Percentiles rank a stretch among this genome's conserved stretches.
Conservation (phyloP, 306 rosid species). For the Cicer judaicum region DNA sequence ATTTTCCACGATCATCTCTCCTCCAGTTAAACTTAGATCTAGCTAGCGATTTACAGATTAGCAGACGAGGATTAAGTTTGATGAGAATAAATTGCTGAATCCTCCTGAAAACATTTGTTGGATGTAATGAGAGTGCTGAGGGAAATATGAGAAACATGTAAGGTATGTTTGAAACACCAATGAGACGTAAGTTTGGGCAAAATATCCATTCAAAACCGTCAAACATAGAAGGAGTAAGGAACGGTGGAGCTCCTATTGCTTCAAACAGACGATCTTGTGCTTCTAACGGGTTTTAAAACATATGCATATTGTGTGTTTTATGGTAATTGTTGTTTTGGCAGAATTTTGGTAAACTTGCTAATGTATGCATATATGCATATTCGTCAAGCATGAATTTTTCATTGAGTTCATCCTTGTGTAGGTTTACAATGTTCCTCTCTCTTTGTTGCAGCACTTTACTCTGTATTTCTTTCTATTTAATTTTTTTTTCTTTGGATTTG, state of each 20-base stretch:
- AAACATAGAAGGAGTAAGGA: background rate
- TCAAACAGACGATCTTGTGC: background rate
- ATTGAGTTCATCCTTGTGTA: background rate
- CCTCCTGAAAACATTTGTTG: conserved; percentile 2
- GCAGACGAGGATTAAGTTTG: background rate
- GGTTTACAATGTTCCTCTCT: background rate
- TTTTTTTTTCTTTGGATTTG: conserved; percentile 3
- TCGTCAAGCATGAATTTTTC: conserved; percentile 2
- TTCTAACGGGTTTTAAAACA: background rate
- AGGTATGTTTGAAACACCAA: background rate
- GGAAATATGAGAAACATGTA: background rate
- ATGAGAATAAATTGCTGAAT: conserved; percentile 4
- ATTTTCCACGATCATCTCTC: conserved; percentile 1
- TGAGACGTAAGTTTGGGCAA: background rate
- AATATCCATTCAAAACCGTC: background rate
- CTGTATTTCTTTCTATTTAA: background rate
- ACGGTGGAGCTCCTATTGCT: background rate
- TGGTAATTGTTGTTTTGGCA: background rate
- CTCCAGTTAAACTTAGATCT: conserved; percentile 24
- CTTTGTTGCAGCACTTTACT: background rate
- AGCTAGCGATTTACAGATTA: conserved; percentile 23
- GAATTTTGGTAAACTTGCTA: background rate
- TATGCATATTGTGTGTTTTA: background rate
- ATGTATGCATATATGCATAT: conserved; percentile 1
- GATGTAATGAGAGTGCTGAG: background rate